Conservation (phyloP, 2,329 filamentous ascomycete species). For the Arthrobotrys pseudoclavata region DNA sequence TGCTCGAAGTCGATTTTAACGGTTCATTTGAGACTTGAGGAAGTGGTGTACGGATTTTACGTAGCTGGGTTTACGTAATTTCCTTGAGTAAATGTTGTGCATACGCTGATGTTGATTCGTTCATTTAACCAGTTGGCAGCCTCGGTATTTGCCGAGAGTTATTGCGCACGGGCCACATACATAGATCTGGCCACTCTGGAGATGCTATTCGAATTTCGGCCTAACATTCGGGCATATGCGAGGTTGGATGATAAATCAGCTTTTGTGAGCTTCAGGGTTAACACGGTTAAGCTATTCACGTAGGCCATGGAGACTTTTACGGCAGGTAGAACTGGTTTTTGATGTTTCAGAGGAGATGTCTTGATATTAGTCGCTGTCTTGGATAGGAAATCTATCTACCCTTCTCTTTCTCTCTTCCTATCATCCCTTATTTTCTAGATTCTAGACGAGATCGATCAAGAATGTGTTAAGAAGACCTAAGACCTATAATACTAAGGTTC, state of each 20-base stretch:
- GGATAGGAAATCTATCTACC: constrained; percentile 40
- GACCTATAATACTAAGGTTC: constrained; percentile 3
- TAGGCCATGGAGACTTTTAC: neutral
- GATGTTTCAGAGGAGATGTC: constrained; percentile 13
- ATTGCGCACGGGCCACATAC: constrained; percentile 20
- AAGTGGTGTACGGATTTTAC: neutral
- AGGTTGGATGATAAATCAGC: neutral
- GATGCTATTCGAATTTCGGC: constrained; percentile 1
- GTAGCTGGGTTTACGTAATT: constrained; percentile 42
- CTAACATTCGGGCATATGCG: neutral
- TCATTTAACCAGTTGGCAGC: constrained; percentile 12
- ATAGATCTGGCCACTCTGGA: constrained; percentile 6
- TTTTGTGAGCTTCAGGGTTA: neutral
- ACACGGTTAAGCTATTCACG: neutral
- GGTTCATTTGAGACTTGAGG: neutral
- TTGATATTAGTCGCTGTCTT: constrained; percentile 14
- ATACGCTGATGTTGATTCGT: constrained; percentile 16
- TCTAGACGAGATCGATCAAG: constrained; percentile 43
- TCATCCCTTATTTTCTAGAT: constrained; percentile 34
- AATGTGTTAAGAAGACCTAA: constrained; percentile 19
- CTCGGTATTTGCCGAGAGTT: constrained; percentile 16
- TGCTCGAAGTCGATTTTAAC: neutral
- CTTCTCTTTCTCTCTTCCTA: constrained; percentile 39
- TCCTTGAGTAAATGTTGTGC: constrained; percentile 27
- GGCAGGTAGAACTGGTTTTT: neutral